Base-by-base conservation (phyloP, 164 flowering plant genomes). In the Warburgia ugandensis region DNA sequence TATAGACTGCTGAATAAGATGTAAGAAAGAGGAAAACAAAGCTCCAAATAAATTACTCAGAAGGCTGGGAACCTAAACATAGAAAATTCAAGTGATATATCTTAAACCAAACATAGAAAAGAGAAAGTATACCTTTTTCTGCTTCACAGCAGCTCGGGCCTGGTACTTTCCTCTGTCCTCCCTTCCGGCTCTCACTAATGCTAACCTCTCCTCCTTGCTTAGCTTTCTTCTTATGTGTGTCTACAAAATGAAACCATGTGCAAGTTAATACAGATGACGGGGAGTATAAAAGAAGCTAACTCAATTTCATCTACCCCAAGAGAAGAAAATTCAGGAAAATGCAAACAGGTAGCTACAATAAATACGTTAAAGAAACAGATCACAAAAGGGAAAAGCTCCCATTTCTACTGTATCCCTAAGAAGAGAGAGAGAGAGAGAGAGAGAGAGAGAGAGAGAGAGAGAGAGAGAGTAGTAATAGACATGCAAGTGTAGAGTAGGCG, bases 91-190 rank as follows among this genome's bases (percentile, higher is more conserved):
- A 11, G 17, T 9, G n/a, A 23, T 12, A 26, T 2, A 27, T 26
- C 29, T 43, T 23, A 26, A 48, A 16, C 5, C 27, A 49, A 64
- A 10, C 12, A 25, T 19, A 21, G 13, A 35, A 29, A 41, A 17
- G 14, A 55, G 17, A 14, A 10, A 19, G 40, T n/a, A 23, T 56
- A 91, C 96, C 96, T 91, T 91, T 37, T 91, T 84, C 76, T 87
- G 79, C 64, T 87, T 91, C 8, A 79, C 54, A 37, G 89, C 86
- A 60, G 92, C 41, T 51, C 79, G 69, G 45, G 97, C 69, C 61
- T 68, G 77, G 66, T 70, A 87, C 66, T 74, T 76, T 52, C 75
- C 94, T 62, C 92, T 77, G 12, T 78, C 94, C 63, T 87, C 96
- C 63, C 97, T 69, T 30, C 94, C 87, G 17, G 83, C 97, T 68